Percentiles rank a stretch among this genome's conserved stretches.
Evolutionary conservation across 768 basidiomycete species (phyloP).

Genomic region (Galerina marginata): DNA sequence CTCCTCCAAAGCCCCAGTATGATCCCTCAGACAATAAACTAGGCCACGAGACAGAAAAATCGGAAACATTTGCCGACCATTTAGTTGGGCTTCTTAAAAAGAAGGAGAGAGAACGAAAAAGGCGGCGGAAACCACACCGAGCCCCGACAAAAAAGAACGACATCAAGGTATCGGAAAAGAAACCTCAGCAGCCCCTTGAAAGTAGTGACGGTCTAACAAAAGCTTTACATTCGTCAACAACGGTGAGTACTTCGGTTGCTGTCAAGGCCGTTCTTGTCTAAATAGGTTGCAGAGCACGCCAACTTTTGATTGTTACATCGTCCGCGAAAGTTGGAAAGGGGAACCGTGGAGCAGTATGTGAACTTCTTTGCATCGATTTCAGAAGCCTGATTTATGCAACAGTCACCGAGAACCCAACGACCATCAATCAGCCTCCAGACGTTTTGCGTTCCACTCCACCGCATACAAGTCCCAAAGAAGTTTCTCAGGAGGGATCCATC

Average conservation of each 20-base stretch:
- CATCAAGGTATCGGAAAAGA: too few relatives aligned
- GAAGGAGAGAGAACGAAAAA: too few relatives aligned
- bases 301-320: conserved; percentile 3
- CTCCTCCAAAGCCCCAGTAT: too few relatives aligned
- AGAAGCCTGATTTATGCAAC: neutral
- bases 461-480: neutral
- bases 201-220: too few relatives aligned
- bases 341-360: conserved; percentile 8
- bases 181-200: too few relatives aligned
- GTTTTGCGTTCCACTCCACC: conserved; percentile 6
- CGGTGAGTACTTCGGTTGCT: neutral
- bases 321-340: conserved; percentile 6
- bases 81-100: too few relatives aligned
- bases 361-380: neutral
- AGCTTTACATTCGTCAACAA: neutral
- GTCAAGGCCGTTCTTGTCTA: neutral
- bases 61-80: too few relatives aligned
- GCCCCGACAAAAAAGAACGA: neutral
- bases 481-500: neutral
- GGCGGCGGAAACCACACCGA: neutral
- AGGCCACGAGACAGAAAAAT: too few relatives aligned
- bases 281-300: neutral
- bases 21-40: too few relatives aligned
- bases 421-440: neutral
- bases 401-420: neutral